Percentiles rank a stretch among this genome's conserved stretches.
These are phyloP conservation scores for Syncephalis plumigaleata DNA, from an alignment of 371 early-diverging fungal genomes.

Conservation along the genomic window DNA sequence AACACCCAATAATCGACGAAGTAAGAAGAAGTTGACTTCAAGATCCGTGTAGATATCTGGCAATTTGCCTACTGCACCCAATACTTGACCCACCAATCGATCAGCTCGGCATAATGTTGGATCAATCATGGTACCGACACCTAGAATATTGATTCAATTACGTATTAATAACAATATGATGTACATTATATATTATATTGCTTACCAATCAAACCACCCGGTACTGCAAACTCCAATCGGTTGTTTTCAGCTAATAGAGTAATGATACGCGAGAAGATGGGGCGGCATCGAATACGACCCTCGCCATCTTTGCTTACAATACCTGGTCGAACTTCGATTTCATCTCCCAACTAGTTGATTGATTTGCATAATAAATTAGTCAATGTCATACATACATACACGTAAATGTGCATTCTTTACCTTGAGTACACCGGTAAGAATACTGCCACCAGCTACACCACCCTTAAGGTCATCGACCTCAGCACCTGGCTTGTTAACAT, in stretches of 20 bases:
- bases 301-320: constrained; percentile 85
- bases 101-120: constrained; percentile 98
- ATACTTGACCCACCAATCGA: constrained; percentile 97
- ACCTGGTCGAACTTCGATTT: constrained; percentile 99
- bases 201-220: constrained; percentile 96
- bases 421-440: constrained; percentile 90
- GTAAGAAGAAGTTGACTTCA: constrained; percentile 93
- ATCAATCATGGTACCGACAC: constrained; percentile 98
- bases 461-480: constrained; percentile 93
- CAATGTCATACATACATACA: too few species aligned
- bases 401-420: too few species aligned
- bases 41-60: constrained; percentile 94
- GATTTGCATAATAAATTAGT: neutral
- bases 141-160: constrained; percentile 8
- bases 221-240: constrained; percentile 92
- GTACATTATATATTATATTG: neutral
- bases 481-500: constrained; percentile 99
- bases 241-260: constrained; percentile 92
- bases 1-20: constrained; percentile 92
- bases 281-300: constrained; percentile 76
- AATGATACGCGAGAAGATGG: constrained; percentile 88
- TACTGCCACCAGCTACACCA: constrained; percentile 99
- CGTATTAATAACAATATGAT: neutral
- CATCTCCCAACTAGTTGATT: constrained; percentile 68
- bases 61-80: constrained; percentile 91